These are phyloP conservation scores for Trifolium fragiferum DNA, from an alignment of 306 rosid genomes.

Conservation along the genomic window DNA sequence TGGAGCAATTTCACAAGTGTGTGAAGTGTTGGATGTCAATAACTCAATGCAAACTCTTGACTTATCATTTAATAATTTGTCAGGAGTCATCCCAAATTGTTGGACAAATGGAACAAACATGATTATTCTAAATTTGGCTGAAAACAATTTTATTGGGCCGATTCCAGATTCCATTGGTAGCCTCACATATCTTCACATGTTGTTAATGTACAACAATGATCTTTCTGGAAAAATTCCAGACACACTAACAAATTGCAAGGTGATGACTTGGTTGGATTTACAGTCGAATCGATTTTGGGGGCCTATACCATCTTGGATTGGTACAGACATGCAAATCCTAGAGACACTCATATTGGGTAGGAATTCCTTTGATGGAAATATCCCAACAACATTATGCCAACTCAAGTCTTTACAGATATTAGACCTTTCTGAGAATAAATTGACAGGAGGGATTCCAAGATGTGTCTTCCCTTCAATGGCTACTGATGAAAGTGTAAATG, in stretches of 20 bases:
- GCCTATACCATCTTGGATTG: constrained; percentile 46
- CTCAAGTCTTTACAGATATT: constrained; percentile 10
- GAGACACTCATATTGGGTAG: not conserved
- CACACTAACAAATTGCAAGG: not conserved
- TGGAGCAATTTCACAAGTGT: constrained; percentile 12
- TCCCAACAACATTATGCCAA: constrained; percentile 32
- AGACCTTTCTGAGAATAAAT: constrained; percentile 34
- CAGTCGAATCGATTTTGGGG: constrained; percentile 26
- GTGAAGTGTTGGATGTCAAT: constrained; percentile 24
- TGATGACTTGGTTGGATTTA: not conserved
- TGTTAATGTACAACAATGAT: constrained; percentile 12
- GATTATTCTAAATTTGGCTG: not conserved
- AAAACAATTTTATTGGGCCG: constrained; percentile 17
- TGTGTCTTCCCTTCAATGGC: constrained; percentile 39
- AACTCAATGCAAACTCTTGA: constrained; percentile 18
- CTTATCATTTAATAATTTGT: constrained; percentile 28
- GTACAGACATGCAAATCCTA: not conserved
- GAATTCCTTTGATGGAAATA: constrained; percentile 25
- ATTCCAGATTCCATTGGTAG: constrained; percentile 44
- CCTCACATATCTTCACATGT: not conserved
- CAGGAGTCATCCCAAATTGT: constrained; percentile 32
- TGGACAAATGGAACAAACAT: constrained; percentile 7
- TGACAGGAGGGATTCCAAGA: constrained; percentile 35
- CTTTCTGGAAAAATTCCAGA: constrained; percentile 30
- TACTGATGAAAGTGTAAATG: not conserved